These are phyloP conservation scores for Coffea canephora DNA, from an alignment of 257 asterid genomes.

Conservation along the genomic window DNA sequence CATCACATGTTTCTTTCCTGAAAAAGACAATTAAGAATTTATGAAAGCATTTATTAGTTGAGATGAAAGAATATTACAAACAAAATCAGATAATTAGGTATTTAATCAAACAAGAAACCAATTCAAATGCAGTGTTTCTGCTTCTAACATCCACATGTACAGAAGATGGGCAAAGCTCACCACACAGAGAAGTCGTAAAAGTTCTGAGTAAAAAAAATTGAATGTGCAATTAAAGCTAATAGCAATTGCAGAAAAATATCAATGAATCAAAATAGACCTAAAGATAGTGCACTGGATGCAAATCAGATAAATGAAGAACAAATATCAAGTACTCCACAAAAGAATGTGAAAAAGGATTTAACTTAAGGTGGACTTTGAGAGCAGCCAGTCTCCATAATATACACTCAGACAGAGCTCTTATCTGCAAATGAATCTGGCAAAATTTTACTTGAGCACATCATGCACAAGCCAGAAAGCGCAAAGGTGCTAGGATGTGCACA, in stretches of 20 bases:
- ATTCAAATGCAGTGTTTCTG: neutral
- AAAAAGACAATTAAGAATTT: slow-evolving; percentile 13
- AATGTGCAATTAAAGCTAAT: neutral
- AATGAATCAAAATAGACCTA: neutral
- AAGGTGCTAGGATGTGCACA: neutral
- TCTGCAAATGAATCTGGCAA: neutral
- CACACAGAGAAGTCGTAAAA: neutral
- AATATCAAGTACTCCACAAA: neutral
- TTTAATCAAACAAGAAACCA: neutral
- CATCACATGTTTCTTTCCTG: slow-evolving; percentile 32
- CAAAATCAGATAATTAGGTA: neutral
- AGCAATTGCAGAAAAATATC: neutral
- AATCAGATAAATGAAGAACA: neutral
- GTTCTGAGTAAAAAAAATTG: neutral
- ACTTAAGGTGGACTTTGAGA: neutral
- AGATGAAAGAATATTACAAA: neutral
- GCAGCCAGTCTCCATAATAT: neutral
- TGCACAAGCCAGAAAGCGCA: neutral
- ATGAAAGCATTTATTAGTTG: neutral
- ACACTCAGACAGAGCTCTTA: neutral
- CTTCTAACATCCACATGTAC: neutral
- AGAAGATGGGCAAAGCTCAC: neutral
- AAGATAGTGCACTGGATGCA: neutral
- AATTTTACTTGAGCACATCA: neutral
- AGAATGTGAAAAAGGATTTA: neutral